Evolutionary conservation across 2,329 filamentous ascomycete species (phyloP), one percentile per base, ranked within the genome.

Genomic region (Xenoacremonium recifei): DNA sequence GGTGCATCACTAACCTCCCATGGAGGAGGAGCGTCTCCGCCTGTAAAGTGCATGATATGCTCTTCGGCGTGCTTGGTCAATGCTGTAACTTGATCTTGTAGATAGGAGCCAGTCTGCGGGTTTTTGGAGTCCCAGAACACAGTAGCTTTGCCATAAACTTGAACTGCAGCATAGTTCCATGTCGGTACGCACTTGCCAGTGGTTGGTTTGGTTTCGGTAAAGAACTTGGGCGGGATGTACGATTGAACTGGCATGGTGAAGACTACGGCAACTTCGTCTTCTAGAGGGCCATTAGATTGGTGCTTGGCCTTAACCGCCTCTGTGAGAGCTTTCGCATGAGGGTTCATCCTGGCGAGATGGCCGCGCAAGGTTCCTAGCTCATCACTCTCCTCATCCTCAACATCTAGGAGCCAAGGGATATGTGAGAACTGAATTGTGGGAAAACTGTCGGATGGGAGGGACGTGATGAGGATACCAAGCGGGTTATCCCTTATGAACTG

Each of bases 191-290:
- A 80, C 51, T 85, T 85, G 6, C 73, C 81, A 0, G 75, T 80
- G 0, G 51, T 53, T 0, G 80, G 81, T 56, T 85, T 85, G 2
- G 82, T 84, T 48, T 79, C 71, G 13, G 64, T 68, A 65, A 85
- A 85, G 63, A 84, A 85, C 48, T 82, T 80, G 1, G 82, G 80
- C 1, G 81, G 84, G 5, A 85, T 73, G 54, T 85, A 86, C 61
- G 82, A 77, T 35, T 84, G 73, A 2, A 66, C 60, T 0, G 72
- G 66, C 0, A 67, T 68, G 21, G 70, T 84, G 68, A 86, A 85
- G 13, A 85, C 64, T 2, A 85, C 67, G 16, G 82, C 58, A 2
- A 85, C 79, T 43, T 85, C 81, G 16, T 79, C 58, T 36, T 69
- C 59, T 3, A 73, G 61, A 17, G 56, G 40, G 18, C 48, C 48